Percentiles rank a stretch among this genome's conserved stretches.
These are phyloP conservation scores for Corymbia calophylla DNA, from an alignment of 441 rosid genomes.

Conservation along the genomic window DNA sequence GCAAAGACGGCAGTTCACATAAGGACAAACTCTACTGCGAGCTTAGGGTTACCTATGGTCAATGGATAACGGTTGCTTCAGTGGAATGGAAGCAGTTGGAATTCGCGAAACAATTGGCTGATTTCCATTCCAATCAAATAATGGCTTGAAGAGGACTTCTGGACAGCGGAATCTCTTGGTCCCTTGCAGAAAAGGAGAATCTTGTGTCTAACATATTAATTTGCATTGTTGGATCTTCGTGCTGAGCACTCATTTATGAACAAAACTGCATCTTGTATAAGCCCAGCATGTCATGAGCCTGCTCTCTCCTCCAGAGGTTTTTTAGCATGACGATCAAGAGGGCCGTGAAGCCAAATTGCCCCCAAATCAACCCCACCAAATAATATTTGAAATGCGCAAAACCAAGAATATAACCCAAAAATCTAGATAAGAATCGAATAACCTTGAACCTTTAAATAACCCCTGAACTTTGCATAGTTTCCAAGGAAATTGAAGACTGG, in stretches of 20 bases:
- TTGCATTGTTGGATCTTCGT: no score
- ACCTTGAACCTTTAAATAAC: no score
- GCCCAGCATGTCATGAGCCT: not conserved
- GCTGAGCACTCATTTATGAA: no score
- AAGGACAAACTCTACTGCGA: not conserved
- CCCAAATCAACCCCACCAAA: not conserved
- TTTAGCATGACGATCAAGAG: not conserved
- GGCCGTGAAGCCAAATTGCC: not conserved
- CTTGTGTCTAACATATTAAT: not conserved
- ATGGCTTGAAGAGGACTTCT: not conserved
- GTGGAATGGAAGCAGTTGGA: not conserved
- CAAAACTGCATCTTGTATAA: not conserved
- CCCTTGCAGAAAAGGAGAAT: not conserved
- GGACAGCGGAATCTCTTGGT: not conserved
- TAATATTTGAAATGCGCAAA: not conserved
- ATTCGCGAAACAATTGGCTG: not conserved
- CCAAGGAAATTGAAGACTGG: not conserved
- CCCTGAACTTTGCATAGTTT: not conserved
- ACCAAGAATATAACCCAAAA: not conserved
- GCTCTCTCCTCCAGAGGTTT: not conserved
- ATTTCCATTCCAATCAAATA: not conserved
- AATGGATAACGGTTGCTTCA: not conserved
- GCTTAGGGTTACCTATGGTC: not conserved
- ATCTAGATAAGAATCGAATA: not conserved
- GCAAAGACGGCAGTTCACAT: no score